These are phyloP conservation scores for Globisporangium solare DNA, from an alignment of 352 stramenopile species.

Conservation along the genomic window DNA sequence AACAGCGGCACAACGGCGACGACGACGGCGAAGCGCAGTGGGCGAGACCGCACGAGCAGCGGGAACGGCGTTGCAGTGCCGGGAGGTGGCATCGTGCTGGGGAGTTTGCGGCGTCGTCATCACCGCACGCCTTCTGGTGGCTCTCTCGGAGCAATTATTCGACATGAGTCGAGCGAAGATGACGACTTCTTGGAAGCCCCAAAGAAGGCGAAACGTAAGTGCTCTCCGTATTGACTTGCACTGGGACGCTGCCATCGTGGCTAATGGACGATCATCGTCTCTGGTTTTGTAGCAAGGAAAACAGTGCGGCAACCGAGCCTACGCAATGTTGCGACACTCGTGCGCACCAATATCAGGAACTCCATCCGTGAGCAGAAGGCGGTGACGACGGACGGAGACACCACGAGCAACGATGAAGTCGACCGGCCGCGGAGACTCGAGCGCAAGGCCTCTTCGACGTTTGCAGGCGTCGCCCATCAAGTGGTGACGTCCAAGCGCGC, in stretches of 20 bases:
- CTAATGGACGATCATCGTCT: neutral
- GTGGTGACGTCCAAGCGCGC: constrained; percentile 69
- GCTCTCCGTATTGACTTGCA: neutral
- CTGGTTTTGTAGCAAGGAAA: constrained; percentile 22
- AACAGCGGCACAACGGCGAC: constrained; percentile 22
- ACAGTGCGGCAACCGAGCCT: constrained; percentile 38
- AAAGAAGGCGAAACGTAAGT: constrained; percentile 14
- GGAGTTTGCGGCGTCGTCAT: constrained; percentile 11
- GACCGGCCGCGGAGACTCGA: constrained; percentile 14
- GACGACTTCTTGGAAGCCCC: constrained; percentile 3
- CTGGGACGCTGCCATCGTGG: no score
- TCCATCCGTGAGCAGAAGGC: constrained; percentile 15
- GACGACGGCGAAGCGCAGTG: constrained; percentile 16
- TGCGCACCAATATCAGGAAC: constrained; percentile 56
- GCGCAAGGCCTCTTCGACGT: constrained; percentile 28
- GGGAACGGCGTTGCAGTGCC: constrained; percentile 12
- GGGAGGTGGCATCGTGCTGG: constrained; percentile 9
- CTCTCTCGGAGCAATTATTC: neutral
- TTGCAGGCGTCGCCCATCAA: constrained; percentile 71
- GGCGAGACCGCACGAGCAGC: constrained; percentile 21
- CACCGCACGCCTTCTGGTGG: neutral
- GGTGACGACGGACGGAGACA: neutral
- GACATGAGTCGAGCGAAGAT: constrained; percentile 29
- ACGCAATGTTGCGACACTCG: constrained; percentile 55
- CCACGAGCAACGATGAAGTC: constrained; percentile 2